Percentiles rank a stretch among this genome's conserved stretches.
Conservation (phyloP, 768 basidiomycete species). For the Tulasnella sp. region DNA sequence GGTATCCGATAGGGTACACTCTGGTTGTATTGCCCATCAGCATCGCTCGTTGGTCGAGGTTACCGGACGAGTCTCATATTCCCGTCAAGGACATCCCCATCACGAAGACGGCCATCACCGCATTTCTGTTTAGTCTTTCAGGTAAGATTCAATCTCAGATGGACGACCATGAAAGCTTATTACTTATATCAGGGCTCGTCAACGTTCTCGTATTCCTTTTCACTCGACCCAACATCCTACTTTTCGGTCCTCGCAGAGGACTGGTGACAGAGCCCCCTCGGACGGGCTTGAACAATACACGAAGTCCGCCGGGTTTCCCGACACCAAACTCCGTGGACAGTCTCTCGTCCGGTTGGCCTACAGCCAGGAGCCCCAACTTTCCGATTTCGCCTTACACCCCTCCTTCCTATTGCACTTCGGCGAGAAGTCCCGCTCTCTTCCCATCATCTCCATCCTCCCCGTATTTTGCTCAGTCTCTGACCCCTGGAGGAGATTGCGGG, state of each 20-base stretch:
- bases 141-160: not conserved
- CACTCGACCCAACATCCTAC: slow-evolving; percentile 6
- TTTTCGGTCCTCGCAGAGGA: slow-evolving; percentile 10
- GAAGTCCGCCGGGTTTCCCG: not conserved
- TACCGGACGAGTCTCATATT: not conserved
- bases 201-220: slow-evolving; percentile 14
- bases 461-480: too few species aligned
- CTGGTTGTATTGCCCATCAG: slow-evolving; percentile 8
- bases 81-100: slow-evolving; percentile 3
- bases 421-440: too few species aligned
- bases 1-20: slow-evolving; percentile 13
- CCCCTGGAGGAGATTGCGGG: too few species aligned
- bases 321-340: not conserved
- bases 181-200: slow-evolving; percentile 3
- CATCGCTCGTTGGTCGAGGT: slow-evolving; percentile 5
- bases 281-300: not conserved
- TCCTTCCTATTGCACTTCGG: too few species aligned
- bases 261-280: not conserved
- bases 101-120: not conserved
- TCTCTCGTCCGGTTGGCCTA: not conserved
- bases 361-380: not conserved
- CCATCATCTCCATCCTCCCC: too few species aligned
- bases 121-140: slow-evolving; percentile 10
- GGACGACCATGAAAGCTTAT: not conserved
- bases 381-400: too few species aligned